Base-by-base conservation (phyloP, 805 yeast genomes). In the Suhomyces vadensis region DNA sequence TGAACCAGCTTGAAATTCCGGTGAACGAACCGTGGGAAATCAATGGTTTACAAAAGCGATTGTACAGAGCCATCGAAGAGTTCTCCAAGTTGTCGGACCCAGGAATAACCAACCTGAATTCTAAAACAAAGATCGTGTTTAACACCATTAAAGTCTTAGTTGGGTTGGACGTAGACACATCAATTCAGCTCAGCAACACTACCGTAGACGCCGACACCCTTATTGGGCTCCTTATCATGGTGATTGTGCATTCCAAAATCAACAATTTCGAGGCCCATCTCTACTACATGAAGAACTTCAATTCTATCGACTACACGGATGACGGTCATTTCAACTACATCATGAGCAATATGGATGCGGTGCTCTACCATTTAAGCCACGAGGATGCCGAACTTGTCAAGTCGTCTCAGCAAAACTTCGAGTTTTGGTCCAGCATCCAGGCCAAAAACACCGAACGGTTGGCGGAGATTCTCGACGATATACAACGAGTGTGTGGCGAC, bases 281-380 rank as follows among this genome's bases (percentile, higher is more conserved):
- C 8, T 73, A 67, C 37, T 89, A 87, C 58, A 74, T 90, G 39
- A 79, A 81, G 48, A 68, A 74, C 31, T 88, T 85, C 55, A 74
- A 83, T 17, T 67, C 66, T 2, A 50, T 56, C 0, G 62, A 61
- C 31, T 38, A 37, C 37, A 29, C 57, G 2, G 53, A 56, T n/a
- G 72, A 71, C 31, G 96, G 96, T 0, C 69, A 78, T 19, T 61
- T 78, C 23, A 95, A 87, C 8, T 92, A 92, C 59, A 83, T 90
- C 1, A 52, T 89, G 10, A 84, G 96, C 36, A 88, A 96, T 5
- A 69, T 90, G 35, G 96, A 90, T 54, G 96, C 90, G 0, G 95
- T 87, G 0, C 56, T 88, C 6, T 79, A 68, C 44, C 92, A 85
- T 55, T 68, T 89, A 13, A 57, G 62, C 1, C 42, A 48, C 5